A percentile compares a stretch with the other conserved stretches of the same genome.
These are phyloP conservation scores for Pseudozyma thailandica DNA, from an alignment of 1,284 basidiomycete species.

Conservation along the genomic window DNA sequence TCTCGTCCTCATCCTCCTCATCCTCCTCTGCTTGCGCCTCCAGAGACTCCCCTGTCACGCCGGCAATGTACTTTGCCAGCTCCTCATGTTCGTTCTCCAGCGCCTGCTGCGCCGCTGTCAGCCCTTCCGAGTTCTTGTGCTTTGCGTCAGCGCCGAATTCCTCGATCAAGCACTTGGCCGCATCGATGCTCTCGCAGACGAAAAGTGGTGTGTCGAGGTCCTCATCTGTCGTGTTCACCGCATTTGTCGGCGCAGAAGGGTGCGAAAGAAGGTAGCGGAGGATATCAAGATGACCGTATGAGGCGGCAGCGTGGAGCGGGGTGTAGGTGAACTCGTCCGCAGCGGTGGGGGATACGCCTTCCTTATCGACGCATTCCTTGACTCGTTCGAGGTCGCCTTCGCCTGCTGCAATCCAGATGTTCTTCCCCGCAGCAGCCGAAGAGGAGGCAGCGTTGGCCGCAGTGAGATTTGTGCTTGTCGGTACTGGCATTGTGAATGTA, in stretches of 20 bases:
- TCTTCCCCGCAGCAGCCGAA: slow-evolving; percentile 29
- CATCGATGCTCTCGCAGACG: slow-evolving; percentile 59
- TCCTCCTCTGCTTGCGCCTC: slow-evolving; percentile 18
- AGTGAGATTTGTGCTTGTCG: slow-evolving; percentile 21
- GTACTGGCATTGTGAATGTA: slow-evolving; percentile 26
- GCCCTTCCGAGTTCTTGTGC: slow-evolving; percentile 55
- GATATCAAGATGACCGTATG: slow-evolving; percentile 59
- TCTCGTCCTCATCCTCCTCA: slow-evolving; percentile 39
- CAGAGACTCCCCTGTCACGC: slow-evolving; percentile 52
- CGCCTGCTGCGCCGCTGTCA: slow-evolving; percentile 60
- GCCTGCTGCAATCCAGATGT: slow-evolving; percentile 66
- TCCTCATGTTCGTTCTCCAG: slow-evolving; percentile 55
- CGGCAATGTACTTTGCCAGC: slow-evolving; percentile 53
- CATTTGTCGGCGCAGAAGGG: slow-evolving; percentile 31
- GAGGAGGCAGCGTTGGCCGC: slow-evolving; percentile 2
- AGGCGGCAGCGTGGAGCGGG: slow-evolving; percentile 65
- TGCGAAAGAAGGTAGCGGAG: slow-evolving; percentile 59
- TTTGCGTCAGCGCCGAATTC: slow-evolving; percentile 59
- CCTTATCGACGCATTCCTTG: slow-evolving; percentile 51
- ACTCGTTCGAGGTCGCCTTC: slow-evolving; percentile 64
- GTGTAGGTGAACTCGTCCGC: slow-evolving; percentile 63
- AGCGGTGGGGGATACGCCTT: slow-evolving; percentile 52
- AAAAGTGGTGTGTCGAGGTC: slow-evolving; percentile 66
- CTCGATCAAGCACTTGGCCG: slow-evolving; percentile 58
- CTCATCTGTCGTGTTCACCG: slow-evolving; percentile 55